Base-by-base conservation (phyloP, 352 stramenopile species). In the Globisporangium iwayamae region DNA sequence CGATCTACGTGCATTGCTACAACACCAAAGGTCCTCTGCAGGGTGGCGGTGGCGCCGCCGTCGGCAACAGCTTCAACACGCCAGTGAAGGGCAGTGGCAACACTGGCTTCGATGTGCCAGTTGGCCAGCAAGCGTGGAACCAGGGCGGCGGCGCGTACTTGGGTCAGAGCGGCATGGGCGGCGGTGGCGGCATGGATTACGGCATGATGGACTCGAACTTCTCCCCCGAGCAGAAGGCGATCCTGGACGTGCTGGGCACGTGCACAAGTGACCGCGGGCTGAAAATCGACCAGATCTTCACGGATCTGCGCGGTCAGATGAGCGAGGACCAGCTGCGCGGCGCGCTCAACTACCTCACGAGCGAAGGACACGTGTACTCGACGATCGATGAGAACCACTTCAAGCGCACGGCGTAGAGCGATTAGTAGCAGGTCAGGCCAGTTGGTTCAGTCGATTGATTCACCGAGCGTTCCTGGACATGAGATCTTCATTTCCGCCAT, bases 351-450 rank as follows among this genome's bases (percentile, higher is more conserved):
- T 87, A 91, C 67, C 79, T 97, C 50, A 95, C 78, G 22, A 92
- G 79, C 67, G 90, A 97, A 66, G 88, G 90, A 43, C 85, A 95
- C 62, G 84, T 97, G 56, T 97, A 96, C 79, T 95, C 87, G 59
- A 97, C 90, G 25, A 94, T 97, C 69, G 90, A 97, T 67, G 88
- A 96, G 66, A 84, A 96, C 71, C 89, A 97, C 73, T 95, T 93
- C 70, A 93, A 91, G 72, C 81, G 87, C 38, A 97, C 90, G 34
- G 75, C 82, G 16, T 94, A 93, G 62, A 50, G 53, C 28, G 36
- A 2, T 9, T 10, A 28, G 3, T 32, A 46, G 11, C 13, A 46
- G 39, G 11, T 8, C 34, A 11, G 34, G 22, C 20, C 45, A 11
- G 10, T 50, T 28, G 10, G 45, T 50, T 8, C 9, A 28, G 52